A percentile compares a stretch with the other conserved stretches of the same genome.
phyloP scores from a whole-genome alignment of 805 yeast genomes.

The Osmozyma mogii region DNA sequence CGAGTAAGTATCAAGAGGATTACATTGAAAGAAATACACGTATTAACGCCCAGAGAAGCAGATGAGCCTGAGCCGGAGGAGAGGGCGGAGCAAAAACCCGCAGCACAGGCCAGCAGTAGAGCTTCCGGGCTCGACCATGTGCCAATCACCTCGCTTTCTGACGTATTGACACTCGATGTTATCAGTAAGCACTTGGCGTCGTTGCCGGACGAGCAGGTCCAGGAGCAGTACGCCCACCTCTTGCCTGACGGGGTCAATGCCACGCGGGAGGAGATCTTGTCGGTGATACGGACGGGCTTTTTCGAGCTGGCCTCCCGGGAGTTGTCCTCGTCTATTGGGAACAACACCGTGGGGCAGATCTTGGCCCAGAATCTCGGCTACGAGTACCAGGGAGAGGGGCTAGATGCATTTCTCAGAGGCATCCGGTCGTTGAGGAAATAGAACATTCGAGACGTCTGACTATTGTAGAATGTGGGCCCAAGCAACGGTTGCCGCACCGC shows the following conservation, averaged over 20 bases:
- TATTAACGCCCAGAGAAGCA: conserved; percentile 13
- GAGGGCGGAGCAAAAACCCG: conserved; percentile 16
- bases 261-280: conserved; percentile 30
- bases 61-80: conserved; percentile 26
- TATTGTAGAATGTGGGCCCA: too few species aligned
- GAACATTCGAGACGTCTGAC: too few species aligned
- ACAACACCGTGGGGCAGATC: conserved; percentile 39
- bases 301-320: conserved; percentile 36
- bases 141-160: conserved; percentile 26
- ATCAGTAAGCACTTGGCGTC: conserved; percentile 25
- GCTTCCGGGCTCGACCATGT: conserved; percentile 2
- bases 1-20: conserved; percentile 34
- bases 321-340: conserved; percentile 33
- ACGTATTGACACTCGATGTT: conserved; percentile 24
- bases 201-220: conserved; percentile 22
- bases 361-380: conserved; percentile 42
- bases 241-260: conserved; percentile 35
- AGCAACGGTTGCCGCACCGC: too few species aligned
- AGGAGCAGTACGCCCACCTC: conserved; percentile 18
- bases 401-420: conserved; percentile 41
- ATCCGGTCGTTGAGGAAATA: conserved; percentile 26
- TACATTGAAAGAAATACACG: conserved; percentile 30
- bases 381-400: conserved; percentile 48
- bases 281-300: conserved; percentile 41
- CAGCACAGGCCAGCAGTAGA: conserved; percentile 4